Evolutionary conservation across 441 rosid species (phyloP).

Genomic region (Aleurites moluccanus): DNA sequence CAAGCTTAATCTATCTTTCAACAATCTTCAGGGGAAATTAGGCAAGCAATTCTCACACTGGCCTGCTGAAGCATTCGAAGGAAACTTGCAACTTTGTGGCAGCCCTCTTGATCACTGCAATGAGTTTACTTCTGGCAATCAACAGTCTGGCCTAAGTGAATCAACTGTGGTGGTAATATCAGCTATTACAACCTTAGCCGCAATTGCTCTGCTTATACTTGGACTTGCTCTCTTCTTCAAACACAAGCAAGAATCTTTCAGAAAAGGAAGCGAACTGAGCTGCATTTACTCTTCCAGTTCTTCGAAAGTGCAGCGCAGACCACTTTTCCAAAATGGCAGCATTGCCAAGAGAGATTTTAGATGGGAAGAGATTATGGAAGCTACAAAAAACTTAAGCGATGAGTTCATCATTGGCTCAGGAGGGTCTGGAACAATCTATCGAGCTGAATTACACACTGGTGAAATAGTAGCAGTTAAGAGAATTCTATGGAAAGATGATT

Average conservation of each 20-base stretch:
- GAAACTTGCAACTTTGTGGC: conserved; percentile 69
- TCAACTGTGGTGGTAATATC: conserved; percentile 50
- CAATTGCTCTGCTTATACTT: conserved; percentile 50
- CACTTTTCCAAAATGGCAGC: conserved; percentile 55
- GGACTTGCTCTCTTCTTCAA: conserved; percentile 46
- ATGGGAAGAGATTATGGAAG: conserved; percentile 79
- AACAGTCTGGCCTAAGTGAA: conserved; percentile 39
- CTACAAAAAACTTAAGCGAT: conserved; percentile 64
- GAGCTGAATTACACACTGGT: conserved; percentile 56
- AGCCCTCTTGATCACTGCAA: conserved; percentile 57
- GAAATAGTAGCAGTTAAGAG: conserved; percentile 71
- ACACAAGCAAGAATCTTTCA: conserved; percentile 41
- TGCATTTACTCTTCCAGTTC: conserved; percentile 54
- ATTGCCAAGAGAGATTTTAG: conserved; percentile 56
- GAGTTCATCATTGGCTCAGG: conserved; percentile 85
- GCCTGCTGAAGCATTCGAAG: conserved; percentile 63
- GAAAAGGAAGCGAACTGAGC: conserved; percentile 41
- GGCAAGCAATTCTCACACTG: conserved; percentile 62
- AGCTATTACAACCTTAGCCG: conserved; percentile 56
- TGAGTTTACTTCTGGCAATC: conserved; percentile 25
- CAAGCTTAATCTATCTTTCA: conserved; percentile 66
- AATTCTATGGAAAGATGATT: conserved; percentile 65
- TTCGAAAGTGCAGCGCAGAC: conserved; percentile 56
- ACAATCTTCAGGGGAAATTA: conserved; percentile 63
- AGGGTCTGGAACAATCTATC: conserved; percentile 80